Percentiles rank a stretch among this genome's conserved stretches.
Conservation (phyloP, 108 stramenopile species). For the Discostella stelligeroides region DNA sequence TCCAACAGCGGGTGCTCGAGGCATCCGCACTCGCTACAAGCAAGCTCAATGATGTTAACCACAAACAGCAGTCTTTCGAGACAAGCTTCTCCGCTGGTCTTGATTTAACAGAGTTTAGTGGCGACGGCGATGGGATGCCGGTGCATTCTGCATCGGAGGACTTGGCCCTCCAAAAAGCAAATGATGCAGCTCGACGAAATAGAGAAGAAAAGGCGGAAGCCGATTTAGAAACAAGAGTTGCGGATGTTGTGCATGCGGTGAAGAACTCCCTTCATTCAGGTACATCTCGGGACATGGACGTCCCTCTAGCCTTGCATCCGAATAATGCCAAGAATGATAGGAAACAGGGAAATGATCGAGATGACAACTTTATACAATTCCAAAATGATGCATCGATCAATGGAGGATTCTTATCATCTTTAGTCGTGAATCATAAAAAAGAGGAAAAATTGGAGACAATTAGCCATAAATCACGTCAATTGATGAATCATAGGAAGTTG, state of each 20-base stretch:
- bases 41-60: background rate
- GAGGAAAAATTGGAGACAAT: background rate
- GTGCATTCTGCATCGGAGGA: background rate
- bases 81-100: constrained; percentile 11
- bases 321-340: constrained; percentile 6
- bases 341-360: background rate
- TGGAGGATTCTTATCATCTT: constrained; percentile 7
- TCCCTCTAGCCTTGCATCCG: constrained; percentile 10
- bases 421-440: constrained; percentile 2
- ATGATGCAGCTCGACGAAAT: constrained; percentile 1
- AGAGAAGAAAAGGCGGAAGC: constrained; percentile 14
- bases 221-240: constrained; percentile 10
- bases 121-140: background rate
- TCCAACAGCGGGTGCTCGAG: constrained; percentile 7
- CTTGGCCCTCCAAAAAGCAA: background rate
- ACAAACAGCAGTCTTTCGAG: constrained; percentile 5
- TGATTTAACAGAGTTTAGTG: constrained; percentile 4
- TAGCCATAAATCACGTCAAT: constrained; percentile 18
- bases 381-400: background rate
- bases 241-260: background rate
- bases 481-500: background rate
- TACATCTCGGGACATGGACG: background rate
- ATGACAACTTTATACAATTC: constrained; percentile 11
- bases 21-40: background rate
- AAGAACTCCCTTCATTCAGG: background rate